Evolutionary conservation across 2,329 filamentous ascomycete species (phyloP).

Genomic region (Alternaria burnsii): DNA sequence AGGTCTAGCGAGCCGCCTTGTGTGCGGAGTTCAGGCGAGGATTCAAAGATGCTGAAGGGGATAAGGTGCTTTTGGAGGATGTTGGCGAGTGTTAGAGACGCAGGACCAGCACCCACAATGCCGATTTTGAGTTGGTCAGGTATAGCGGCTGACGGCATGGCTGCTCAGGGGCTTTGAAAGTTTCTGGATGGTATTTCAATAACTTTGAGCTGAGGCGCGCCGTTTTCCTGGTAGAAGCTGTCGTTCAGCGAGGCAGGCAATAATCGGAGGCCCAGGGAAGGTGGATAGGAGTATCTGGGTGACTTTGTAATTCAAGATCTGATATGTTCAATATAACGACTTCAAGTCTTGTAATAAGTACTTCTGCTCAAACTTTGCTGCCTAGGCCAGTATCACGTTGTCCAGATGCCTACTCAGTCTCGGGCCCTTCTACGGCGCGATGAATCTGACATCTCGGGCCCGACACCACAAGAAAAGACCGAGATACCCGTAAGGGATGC

Average conservation of each 20-base stretch:
- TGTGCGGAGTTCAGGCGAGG: slow-evolving; percentile 44
- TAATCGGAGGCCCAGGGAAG: not conserved
- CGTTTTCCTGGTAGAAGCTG: not conserved
- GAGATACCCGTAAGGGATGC: not conserved
- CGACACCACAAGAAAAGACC: not conserved
- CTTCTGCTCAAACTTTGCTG: not conserved
- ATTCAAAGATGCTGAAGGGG: slow-evolving; percentile 59
- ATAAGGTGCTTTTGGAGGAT: slow-evolving; percentile 60
- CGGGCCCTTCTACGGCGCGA: not conserved
- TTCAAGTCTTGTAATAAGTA: not conserved
- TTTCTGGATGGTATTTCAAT: not conserved
- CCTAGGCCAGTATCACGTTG: not conserved
- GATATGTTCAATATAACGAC: not conserved
- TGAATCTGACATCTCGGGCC: not conserved
- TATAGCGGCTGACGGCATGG: not conserved
- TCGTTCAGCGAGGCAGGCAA: not conserved
- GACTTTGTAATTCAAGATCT: not conserved
- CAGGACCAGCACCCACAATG: slow-evolving; percentile 52
- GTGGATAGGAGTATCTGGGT: not conserved
- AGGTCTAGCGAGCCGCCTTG: slow-evolving; percentile 59
- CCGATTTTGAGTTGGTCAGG: slow-evolving; percentile 36
- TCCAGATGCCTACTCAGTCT: not conserved
- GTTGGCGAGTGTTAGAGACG: slow-evolving; percentile 61
- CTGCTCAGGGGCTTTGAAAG: not conserved
- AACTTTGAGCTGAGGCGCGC: not conserved